phyloP scores from a whole-genome alignment of 1,139 yeast species.

The Sugiyamaella xylanicola region DNA sequence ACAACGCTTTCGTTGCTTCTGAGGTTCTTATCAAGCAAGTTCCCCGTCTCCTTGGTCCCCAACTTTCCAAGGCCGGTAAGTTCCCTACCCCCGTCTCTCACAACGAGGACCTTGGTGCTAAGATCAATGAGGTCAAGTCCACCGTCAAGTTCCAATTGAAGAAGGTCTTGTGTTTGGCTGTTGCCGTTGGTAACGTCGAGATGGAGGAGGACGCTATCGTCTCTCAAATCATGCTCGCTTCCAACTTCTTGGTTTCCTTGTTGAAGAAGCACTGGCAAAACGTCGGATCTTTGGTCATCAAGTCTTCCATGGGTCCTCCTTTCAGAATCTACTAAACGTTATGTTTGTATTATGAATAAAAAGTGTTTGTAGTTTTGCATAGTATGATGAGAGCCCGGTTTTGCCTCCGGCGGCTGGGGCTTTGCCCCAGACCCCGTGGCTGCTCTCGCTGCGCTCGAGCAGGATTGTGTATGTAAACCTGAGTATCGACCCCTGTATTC shows the following conservation, averaged over 20 bases:
- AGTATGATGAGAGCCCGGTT: not conserved
- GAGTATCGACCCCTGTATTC: no score
- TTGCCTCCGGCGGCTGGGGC: slow-evolving; percentile 8
- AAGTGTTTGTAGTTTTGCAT: not conserved
- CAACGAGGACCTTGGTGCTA: slow-evolving; percentile 94
- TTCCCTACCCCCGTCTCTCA: slow-evolving; percentile 99
- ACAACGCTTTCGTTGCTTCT: slow-evolving; percentile 99
- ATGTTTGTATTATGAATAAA: slow-evolving; percentile 17
- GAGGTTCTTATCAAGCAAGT: slow-evolving; percentile 99
- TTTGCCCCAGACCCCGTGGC: not conserved
- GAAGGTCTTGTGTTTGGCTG: slow-evolving; percentile 88
- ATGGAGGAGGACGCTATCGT: slow-evolving; percentile 97
- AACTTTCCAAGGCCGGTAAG: slow-evolving; percentile 99
- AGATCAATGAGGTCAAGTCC: slow-evolving; percentile 97
- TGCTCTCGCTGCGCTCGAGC: not conserved
- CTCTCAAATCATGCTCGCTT: slow-evolving; percentile 98
- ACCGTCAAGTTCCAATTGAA: slow-evolving; percentile 99
- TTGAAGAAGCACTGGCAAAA: slow-evolving; percentile 99
- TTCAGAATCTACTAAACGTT: slow-evolving; percentile 92
- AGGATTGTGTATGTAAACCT: no score
- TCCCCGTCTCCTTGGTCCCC: slow-evolving; percentile 99
- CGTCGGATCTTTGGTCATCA: slow-evolving; percentile 98
- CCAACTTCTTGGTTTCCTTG: slow-evolving; percentile 98
- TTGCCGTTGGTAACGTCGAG: slow-evolving; percentile 97
- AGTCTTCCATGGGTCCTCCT: slow-evolving; percentile 99